phyloP scores from a whole-genome alignment of 1,284 basidiomycete genomes.

The Volvariella surrecta region DNA sequence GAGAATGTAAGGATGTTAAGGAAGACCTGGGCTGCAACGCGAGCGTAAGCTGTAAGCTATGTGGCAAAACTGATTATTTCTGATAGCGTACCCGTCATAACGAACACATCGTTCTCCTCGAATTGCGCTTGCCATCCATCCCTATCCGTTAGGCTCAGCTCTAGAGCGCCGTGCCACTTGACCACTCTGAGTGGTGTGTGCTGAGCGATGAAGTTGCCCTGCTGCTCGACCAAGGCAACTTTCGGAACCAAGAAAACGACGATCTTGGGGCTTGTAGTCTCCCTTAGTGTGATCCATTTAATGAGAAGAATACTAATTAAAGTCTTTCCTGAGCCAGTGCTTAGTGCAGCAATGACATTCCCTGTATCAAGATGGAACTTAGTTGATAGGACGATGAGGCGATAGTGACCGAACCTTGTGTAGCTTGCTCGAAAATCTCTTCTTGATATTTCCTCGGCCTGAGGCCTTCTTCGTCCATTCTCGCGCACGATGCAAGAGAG shows the following conservation, averaged over 20 bases:
- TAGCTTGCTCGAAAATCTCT: constrained; percentile 69
- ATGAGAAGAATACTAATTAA: constrained; percentile 74
- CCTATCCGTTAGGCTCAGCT: constrained; percentile 62
- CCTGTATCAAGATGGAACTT: constrained; percentile 15
- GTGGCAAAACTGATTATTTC: neutral
- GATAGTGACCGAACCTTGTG: constrained; percentile 27
- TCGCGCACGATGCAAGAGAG: no score
- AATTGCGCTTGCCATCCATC: constrained; percentile 58
- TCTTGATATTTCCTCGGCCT: constrained; percentile 39
- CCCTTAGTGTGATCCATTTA: constrained; percentile 59
- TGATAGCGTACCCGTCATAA: constrained; percentile 61
- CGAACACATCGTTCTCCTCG: constrained; percentile 59
- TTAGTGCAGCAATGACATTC: constrained; percentile 72
- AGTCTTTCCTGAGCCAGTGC: constrained; percentile 78
- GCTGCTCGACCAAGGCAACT: constrained; percentile 76
- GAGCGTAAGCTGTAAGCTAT: constrained; percentile 6
- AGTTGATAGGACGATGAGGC: constrained; percentile 3
- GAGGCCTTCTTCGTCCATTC: constrained; percentile 13
- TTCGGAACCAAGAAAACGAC: constrained; percentile 76
- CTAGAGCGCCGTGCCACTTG: constrained; percentile 60
- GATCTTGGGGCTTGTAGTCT: constrained; percentile 35
- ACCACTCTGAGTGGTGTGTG: constrained; percentile 58
- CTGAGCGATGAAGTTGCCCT: constrained; percentile 57
- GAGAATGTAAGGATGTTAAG: constrained; percentile 73
- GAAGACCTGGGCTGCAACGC: constrained; percentile 63